phyloP scores from a whole-genome alignment of 208 protist genomes.

The Trypanosoma scelopori region DNA sequence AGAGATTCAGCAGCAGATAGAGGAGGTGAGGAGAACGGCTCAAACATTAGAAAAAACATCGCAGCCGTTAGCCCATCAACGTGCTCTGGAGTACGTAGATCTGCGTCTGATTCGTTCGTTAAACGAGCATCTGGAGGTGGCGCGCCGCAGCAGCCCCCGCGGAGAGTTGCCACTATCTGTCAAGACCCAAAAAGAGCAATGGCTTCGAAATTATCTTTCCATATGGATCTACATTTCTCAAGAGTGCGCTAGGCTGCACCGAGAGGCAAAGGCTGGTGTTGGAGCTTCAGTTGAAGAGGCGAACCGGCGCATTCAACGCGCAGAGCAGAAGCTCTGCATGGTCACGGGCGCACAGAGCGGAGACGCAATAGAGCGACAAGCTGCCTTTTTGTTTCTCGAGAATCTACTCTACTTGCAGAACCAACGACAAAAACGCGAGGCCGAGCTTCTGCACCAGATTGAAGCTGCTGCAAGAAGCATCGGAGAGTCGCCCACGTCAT shows the following conservation, averaged over 20 bases:
- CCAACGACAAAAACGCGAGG: constrained; percentile 5
- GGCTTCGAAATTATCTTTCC: constrained; percentile 16
- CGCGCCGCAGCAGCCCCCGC: not conserved
- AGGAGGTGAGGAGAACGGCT: not conserved
- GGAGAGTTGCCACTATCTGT: constrained; percentile 1
- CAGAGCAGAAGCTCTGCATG: constrained; percentile 3
- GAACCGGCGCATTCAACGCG: not conserved
- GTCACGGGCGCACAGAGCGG: constrained; percentile 2
- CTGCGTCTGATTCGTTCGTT: constrained; percentile 3
- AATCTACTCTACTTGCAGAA: constrained; percentile 14
- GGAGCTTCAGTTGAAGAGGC: not conserved
- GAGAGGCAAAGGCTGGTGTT: not conserved
- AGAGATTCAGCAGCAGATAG: constrained; percentile 13
- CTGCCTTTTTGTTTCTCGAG: constrained; percentile 4
- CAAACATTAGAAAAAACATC: not conserved
- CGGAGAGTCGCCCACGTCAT: constrained; percentile 6
- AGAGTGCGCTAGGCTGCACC: not conserved
- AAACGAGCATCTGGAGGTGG: not conserved
- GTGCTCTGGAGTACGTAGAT: constrained; percentile 14
- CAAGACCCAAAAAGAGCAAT: constrained; percentile 10
- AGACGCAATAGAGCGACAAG: constrained; percentile 7
- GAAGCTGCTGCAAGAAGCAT: constrained; percentile 5
- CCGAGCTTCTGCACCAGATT: constrained; percentile 3
- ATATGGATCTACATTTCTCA: constrained; percentile 16
- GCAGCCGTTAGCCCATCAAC: not conserved